Conservation (phyloP, 2,329 filamentous ascomycete genomes). For the Thermoascus crustaceus region DNA sequence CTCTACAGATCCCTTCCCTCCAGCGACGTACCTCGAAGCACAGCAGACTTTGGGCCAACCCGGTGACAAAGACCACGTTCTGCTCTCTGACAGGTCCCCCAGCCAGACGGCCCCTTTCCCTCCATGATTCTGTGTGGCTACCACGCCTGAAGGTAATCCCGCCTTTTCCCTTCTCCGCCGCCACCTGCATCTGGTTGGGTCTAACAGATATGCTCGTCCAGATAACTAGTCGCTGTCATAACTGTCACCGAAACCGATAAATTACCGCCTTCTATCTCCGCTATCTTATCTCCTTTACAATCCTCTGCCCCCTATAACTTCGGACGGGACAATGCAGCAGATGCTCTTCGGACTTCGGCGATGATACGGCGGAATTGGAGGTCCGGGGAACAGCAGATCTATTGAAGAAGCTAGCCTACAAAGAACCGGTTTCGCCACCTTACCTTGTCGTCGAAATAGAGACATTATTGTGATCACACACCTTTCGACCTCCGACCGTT, state of each 20-base stretch:
- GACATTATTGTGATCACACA: no score
- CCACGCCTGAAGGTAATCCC: not conserved
- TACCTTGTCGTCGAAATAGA: not conserved
- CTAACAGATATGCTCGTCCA: not conserved
- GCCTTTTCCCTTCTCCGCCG: constrained; percentile 2
- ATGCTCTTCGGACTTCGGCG: not conserved
- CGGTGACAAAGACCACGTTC: not conserved
- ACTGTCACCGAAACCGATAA: no score
- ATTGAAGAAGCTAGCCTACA: not conserved
- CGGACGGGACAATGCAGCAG: not conserved
- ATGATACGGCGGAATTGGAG: not conserved
- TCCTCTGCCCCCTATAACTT: no score
- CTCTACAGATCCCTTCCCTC: constrained; percentile 2
- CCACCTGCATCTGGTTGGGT: constrained; percentile 5
- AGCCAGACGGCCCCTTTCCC: constrained; percentile 3
- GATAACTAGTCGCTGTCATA: no score
- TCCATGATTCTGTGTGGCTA: constrained; percentile 5
- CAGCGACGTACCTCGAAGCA: not conserved
- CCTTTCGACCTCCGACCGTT: no score
- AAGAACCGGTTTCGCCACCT: not conserved
- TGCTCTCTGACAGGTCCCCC: constrained; percentile 1
- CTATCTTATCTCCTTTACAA: no score
- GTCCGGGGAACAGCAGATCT: not conserved
- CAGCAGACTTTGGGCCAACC: not conserved
- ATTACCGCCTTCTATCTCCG: no score